Percentiles rank a stretch among this genome's conserved stretches.
These are phyloP conservation scores for Aureobasidium sp. DNA, from an alignment of 2,329 filamentous ascomycete genomes.

Conservation along the genomic window DNA sequence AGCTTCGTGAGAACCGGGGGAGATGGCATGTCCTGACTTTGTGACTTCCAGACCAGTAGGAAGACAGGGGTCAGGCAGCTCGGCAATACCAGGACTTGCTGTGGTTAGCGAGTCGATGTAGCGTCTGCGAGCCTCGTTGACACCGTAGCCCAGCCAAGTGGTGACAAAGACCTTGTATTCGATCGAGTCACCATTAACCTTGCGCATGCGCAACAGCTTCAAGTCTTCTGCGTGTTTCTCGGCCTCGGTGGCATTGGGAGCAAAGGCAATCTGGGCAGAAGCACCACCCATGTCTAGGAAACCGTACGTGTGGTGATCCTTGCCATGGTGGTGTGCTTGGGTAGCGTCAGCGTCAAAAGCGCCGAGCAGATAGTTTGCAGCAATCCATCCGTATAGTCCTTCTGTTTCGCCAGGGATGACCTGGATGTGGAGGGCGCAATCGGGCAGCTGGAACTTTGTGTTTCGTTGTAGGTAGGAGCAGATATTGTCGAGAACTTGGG, in stretches of 20 bases:
- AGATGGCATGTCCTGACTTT: constrained; percentile 57
- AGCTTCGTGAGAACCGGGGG: constrained; percentile 38
- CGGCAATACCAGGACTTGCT: constrained; percentile 58
- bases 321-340: constrained; percentile 68
- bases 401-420: constrained; percentile 95
- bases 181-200: constrained; percentile 64
- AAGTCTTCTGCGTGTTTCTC: constrained; percentile 84
- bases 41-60: constrained; percentile 69
- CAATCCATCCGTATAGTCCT: constrained; percentile 94
- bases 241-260: constrained; percentile 85
- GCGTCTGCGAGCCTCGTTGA: constrained; percentile 79
- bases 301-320: constrained; percentile 88
- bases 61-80: constrained; percentile 86
- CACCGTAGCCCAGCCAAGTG: constrained; percentile 96
- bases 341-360: constrained; percentile 79
- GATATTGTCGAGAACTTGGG: constrained; percentile 65
- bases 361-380: constrained; percentile 88
- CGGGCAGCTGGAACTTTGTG: constrained; percentile 78
- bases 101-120: constrained; percentile 75
- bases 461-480: constrained; percentile 74
- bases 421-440: constrained; percentile 83
- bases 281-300: constrained; percentile 98
- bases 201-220: constrained; percentile 77
- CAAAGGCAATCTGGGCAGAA: constrained; percentile 95
- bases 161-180: constrained; percentile 93